Evolutionary conservation across 345 rosid species (phyloP), one percentile per base, ranked within the genome.

Genomic region (Barbarea vulgaris): DNA sequence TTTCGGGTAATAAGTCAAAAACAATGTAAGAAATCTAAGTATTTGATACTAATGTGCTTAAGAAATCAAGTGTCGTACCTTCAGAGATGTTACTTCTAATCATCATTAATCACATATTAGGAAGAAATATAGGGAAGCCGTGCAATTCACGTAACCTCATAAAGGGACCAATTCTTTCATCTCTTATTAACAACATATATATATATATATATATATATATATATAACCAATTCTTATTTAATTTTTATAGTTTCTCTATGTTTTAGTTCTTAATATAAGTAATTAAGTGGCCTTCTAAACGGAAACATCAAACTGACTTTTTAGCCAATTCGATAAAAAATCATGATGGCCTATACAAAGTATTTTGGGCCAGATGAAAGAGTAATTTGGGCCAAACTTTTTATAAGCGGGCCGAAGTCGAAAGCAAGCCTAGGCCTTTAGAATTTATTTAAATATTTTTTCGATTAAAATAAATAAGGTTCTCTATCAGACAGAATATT

Each of bases 401-500:
- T 69, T 1, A 19, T 22, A 46, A 51, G 50, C 64, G 77, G 77
- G 70, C 79, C 13, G 18, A 60, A 36, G 18, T 36, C 18, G 19
- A 17, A 66, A 58, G 18, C 8, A 57, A 67, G 67, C 67, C 47
- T 57, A 8, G 2, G 19, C 30, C 24, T 33, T 12, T 48, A 18
- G 9, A 66, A 1, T n/a, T 65, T 24, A 24, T 19, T 18, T 19
- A 28, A 52, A 17, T 1, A 30, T 21, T 30, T 21, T 30, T 44
- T 1, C 7, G 34, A 12, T 13, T 3, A 6, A 24, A 8, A 1
- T 44, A 8, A 63, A 41, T 5, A 33, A 64, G 41, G 17, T 36
- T 77, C 76, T 18, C 55, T 13, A 47, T 57, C 68, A 31, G 70
- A 71, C 48, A 50, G 80, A 77, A 77, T 77, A 47, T 27, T 28